Conservation (phyloP, 208 protist genomes). For the Leishmania major region DNA sequence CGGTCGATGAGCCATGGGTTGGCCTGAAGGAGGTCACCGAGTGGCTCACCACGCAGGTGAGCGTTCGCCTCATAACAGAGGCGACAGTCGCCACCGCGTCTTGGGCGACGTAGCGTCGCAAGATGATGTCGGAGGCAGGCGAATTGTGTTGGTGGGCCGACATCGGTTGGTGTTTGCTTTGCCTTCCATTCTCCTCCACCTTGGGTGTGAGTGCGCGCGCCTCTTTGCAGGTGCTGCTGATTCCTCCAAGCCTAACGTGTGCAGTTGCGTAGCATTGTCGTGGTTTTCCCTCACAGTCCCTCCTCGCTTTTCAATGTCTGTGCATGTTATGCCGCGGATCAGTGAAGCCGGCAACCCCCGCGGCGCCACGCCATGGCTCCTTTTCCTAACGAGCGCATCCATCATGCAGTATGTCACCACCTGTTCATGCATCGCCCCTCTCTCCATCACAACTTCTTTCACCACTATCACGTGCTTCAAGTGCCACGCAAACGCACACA, state of each 20-base stretch:
- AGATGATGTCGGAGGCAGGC: background rate
- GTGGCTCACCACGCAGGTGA: slow-evolving; percentile 29
- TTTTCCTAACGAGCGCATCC: background rate
- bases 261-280: background rate
- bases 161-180: background rate
- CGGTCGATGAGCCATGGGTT: slow-evolving; percentile 14
- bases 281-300: background rate
- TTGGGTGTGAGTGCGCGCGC: background rate
- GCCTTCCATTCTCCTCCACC: background rate
- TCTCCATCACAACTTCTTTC: background rate
- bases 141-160: background rate
- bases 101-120: background rate
- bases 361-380: background rate
- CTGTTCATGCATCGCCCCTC: background rate
- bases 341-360: background rate
- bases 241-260: background rate
- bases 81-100: background rate
- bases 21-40: slow-evolving; percentile 31
- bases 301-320: background rate
- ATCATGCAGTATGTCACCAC: background rate
- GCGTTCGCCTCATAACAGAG: slow-evolving; percentile 20
- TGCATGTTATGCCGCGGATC: background rate
- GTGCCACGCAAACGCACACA: background rate
- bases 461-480: background rate
- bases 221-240: background rate